These are phyloP conservation scores for Hericium erinaceus DNA, from an alignment of 768 basidiomycete genomes.

Conservation along the genomic window DNA sequence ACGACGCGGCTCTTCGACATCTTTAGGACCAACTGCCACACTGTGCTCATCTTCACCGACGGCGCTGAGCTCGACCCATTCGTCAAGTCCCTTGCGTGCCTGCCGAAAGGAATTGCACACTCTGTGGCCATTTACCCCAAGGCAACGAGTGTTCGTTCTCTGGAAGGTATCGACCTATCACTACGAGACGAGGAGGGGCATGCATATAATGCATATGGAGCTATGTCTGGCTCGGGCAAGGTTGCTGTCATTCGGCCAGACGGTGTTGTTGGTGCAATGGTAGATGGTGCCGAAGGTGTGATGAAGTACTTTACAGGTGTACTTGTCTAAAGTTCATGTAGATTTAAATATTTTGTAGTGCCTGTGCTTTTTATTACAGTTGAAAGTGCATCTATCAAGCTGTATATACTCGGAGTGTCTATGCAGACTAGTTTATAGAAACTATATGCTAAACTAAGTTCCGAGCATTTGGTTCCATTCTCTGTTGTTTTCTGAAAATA, in stretches of 20 bases:
- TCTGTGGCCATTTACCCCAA: not conserved
- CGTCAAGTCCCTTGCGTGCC: not conserved
- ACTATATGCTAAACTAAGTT: too few relatives aligned
- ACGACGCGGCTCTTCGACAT: conserved; percentile 7
- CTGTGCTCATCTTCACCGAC: conserved; percentile 10
- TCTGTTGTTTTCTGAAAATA: too few relatives aligned
- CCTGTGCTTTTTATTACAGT: too few relatives aligned
- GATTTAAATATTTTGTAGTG: too few relatives aligned
- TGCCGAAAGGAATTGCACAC: not conserved
- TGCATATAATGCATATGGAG: conserved; percentile 3
- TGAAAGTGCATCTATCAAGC: too few relatives aligned
- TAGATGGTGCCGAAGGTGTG: conserved; percentile 1
- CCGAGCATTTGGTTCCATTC: too few relatives aligned
- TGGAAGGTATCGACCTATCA: not conserved
- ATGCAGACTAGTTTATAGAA: too few relatives aligned
- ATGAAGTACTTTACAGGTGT: conserved; percentile 1
- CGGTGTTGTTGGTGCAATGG: conserved; percentile 5
- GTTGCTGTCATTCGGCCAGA: conserved; percentile 5
- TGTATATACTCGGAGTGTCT: too few relatives aligned
- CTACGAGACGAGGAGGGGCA: conserved; percentile 9
- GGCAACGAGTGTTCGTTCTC: not conserved
- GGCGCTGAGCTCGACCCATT: not conserved
- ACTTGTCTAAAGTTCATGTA: not conserved
- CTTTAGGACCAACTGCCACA: conserved; percentile 7
- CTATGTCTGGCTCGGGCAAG: not conserved